These are phyloP conservation scores for Gypsophila paniculata DNA, from an alignment of 179 eudicot species.

Conservation along the genomic window DNA sequence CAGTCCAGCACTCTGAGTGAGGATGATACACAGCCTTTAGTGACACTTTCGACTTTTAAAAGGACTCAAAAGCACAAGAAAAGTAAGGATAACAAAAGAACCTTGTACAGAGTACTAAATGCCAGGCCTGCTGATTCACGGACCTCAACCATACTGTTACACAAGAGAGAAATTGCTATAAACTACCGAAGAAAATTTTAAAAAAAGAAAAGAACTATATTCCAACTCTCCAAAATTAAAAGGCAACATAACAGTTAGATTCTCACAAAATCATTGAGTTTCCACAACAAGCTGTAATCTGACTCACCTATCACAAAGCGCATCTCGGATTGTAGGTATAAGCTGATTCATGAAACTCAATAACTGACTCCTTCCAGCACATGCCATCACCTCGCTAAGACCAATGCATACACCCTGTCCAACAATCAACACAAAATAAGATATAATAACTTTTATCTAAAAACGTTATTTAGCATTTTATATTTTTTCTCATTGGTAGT, in stretches of 20 bases:
- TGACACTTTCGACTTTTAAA: background rate
- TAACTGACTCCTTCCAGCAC: constrained; percentile 92
- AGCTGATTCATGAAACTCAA: constrained; percentile 82
- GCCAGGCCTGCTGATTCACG: constrained; percentile 96
- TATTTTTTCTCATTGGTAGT: too few species aligned
- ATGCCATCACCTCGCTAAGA: constrained; percentile 96
- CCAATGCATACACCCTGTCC: constrained; percentile 95
- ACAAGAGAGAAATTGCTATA: constrained; percentile 6
- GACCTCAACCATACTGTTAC: constrained; percentile 65
- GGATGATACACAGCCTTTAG: constrained; percentile 11
- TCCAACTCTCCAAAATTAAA: too few species aligned
- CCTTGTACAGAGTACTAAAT: constrained; percentile 96
- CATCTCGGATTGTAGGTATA: constrained; percentile 91
- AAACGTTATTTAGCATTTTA: too few species aligned
- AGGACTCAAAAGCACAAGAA: background rate
- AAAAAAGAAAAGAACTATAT: background rate
- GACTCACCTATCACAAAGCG: constrained; percentile 93
- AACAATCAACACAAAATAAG: background rate
- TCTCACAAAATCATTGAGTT: background rate
- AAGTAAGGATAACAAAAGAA: constrained; percentile 13
- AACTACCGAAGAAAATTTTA: background rate
- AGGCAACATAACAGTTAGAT: background rate
- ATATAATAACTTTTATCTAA: background rate
- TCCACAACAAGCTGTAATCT: constrained; percentile 14
- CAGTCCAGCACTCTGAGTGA: constrained; percentile 85